Evolutionary conservation across 345 rosid species (phyloP).

Genomic region (Brassica incana): DNA sequence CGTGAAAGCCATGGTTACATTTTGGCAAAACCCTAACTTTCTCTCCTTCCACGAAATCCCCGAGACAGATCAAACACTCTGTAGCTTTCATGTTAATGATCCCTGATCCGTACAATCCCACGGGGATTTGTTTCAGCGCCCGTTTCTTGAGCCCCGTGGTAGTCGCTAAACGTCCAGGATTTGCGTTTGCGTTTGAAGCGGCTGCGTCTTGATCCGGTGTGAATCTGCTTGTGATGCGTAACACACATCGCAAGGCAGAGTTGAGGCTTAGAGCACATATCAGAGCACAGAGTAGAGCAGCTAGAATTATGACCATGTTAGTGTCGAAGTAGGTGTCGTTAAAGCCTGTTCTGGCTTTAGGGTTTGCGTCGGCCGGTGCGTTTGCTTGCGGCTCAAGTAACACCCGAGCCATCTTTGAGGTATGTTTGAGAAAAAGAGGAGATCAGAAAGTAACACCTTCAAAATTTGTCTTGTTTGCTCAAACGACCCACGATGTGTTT

Average conservation of each 20-base stretch:
- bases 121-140: constrained; percentile 58
- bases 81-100: constrained; percentile 48
- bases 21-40: constrained; percentile 67
- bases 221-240: constrained; percentile 58
- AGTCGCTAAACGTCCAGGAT: constrained; percentile 30
- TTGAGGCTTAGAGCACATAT: constrained; percentile 69
- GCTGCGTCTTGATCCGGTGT: constrained; percentile 26
- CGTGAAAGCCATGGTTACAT: constrained; percentile 75
- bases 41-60: constrained; percentile 65
- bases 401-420: constrained; percentile 32
- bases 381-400: constrained; percentile 28
- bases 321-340: constrained; percentile 55
- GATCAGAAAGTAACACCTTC: constrained; percentile 11
- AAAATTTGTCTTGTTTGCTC: constrained; percentile 12
- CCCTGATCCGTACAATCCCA: constrained; percentile 44
- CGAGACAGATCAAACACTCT: constrained; percentile 75
- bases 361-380: constrained; percentile 20
- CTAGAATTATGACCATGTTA: constrained; percentile 74
- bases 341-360: constrained; percentile 24
- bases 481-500: background rate
- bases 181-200: constrained; percentile 40
- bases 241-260: constrained; percentile 58
- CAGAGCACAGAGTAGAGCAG: constrained; percentile 66
- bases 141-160: constrained; percentile 56
- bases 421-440: constrained; percentile 4